Evolutionary conservation across 495 filamentous ascomycete genomes (phyloP).

Genomic region (Podospora pseudocomata): DNA sequence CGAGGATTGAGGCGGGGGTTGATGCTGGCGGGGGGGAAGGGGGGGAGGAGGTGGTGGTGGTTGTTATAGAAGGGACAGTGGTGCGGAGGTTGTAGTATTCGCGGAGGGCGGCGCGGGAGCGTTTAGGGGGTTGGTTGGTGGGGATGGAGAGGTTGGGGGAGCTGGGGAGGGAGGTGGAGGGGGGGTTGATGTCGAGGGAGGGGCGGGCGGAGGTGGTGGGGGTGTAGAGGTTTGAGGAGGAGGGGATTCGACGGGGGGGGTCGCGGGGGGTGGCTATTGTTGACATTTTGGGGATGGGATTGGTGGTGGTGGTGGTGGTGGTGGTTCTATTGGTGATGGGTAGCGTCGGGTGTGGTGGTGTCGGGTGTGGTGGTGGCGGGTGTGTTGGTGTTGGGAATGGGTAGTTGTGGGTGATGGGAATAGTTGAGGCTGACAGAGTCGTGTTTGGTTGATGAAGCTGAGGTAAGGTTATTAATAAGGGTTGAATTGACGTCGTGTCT

Average conservation of each 20-base stretch:
- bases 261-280: slow-evolving; percentile 66
- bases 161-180: slow-evolving; percentile 44
- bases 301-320: background rate
- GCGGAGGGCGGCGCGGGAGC: slow-evolving; percentile 73
- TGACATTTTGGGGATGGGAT: slow-evolving; percentile 55
- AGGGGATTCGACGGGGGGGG: slow-evolving; percentile 44
- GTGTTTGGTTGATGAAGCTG: background rate
- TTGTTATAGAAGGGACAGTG: slow-evolving; percentile 11
- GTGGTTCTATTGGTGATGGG: background rate
- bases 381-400: background rate
- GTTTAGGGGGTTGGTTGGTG: slow-evolving; percentile 35
- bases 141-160: slow-evolving; percentile 43
- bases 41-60: slow-evolving; percentile 28
- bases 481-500: background rate
- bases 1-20: slow-evolving; percentile 50
- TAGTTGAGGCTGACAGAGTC: background rate
- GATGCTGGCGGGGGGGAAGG: slow-evolving; percentile 33
- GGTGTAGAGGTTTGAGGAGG: slow-evolving; percentile 50
- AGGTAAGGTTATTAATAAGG: background rate
- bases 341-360: background rate
- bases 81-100: slow-evolving; percentile 81
- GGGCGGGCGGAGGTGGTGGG: slow-evolving; percentile 40
- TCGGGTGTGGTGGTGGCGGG: background rate
- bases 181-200: slow-evolving; percentile 39
- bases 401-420: slow-evolving; percentile 12